These are phyloP conservation scores for Pythium brachiatum DNA, from an alignment of 352 stramenopile species.

Conservation along the genomic window DNA sequence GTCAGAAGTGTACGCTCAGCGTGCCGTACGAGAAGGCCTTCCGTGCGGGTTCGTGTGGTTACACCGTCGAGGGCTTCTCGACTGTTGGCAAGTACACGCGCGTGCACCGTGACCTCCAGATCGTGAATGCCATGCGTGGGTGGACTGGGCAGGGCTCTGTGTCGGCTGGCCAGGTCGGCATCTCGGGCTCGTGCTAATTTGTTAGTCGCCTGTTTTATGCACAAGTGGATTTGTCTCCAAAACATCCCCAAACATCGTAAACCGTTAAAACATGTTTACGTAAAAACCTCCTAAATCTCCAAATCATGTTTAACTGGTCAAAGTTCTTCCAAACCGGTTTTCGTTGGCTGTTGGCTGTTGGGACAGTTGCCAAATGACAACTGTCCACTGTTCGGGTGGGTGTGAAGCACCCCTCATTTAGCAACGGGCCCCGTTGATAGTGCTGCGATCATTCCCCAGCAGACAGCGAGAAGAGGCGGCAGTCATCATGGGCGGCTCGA, in stretches of 20 bases:
- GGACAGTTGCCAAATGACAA: not conserved
- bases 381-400: no score
- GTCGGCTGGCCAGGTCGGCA: constrained; percentile 34
- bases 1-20: constrained; percentile 29
- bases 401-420: not conserved
- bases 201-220: not conserved
- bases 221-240: not conserved
- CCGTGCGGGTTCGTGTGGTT: constrained; percentile 38
- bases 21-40: constrained; percentile 58
- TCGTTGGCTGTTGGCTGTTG: not conserved
- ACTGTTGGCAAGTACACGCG: constrained; percentile 26
- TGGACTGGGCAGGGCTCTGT: constrained; percentile 31
- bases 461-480: not conserved
- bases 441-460: not conserved
- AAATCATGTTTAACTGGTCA: not conserved
- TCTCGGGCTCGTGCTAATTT: constrained; percentile 28
- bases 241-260: not conserved
- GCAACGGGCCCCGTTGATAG: not conserved
- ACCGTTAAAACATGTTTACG: not conserved
- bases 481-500: constrained; percentile 1
- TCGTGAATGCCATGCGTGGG: constrained; percentile 61
- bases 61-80: constrained; percentile 38
- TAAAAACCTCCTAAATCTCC: not conserved
- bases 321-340: not conserved
- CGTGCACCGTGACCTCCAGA: constrained; percentile 58